These are phyloP conservation scores for Solanum hybrid DNA, from an alignment of 305 asterid species.

Conservation along the genomic window DNA sequence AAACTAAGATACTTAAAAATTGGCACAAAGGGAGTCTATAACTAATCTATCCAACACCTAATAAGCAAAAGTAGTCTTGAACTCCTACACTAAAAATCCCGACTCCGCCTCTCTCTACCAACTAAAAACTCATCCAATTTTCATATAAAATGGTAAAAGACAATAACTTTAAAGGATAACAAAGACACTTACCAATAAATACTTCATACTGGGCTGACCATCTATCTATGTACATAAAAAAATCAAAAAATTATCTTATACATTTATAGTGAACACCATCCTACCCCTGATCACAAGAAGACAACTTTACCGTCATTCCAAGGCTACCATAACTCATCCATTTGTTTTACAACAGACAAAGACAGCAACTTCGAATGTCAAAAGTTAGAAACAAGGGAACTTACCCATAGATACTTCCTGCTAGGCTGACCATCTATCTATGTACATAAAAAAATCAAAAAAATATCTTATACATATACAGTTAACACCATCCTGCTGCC, in stretches of 20 bases:
- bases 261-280: too few relatives aligned
- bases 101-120: neutral
- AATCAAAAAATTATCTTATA: too few relatives aligned
- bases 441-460: too few relatives aligned
- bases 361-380: neutral
- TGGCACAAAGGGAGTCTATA: neutral
- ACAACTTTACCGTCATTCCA: neutral
- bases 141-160: neutral
- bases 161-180: neutral
- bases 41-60: neutral
- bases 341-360: neutral
- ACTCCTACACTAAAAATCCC: neutral
- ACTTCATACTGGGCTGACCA: conserved; percentile 23
- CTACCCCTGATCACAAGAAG: too few relatives aligned
- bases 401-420: conserved; percentile 27
- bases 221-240: too few relatives aligned
- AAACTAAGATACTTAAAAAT: neutral
- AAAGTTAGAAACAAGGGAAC: neutral
- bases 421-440: conserved; percentile 15
- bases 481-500: too few relatives aligned
- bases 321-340: neutral
- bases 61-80: neutral
- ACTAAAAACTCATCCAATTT: neutral
- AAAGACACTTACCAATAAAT: conserved; percentile 22
- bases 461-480: too few relatives aligned